phyloP scores from a whole-genome alignment of 306 rosid species.

The Psophocarpus tetragonolobus region DNA sequence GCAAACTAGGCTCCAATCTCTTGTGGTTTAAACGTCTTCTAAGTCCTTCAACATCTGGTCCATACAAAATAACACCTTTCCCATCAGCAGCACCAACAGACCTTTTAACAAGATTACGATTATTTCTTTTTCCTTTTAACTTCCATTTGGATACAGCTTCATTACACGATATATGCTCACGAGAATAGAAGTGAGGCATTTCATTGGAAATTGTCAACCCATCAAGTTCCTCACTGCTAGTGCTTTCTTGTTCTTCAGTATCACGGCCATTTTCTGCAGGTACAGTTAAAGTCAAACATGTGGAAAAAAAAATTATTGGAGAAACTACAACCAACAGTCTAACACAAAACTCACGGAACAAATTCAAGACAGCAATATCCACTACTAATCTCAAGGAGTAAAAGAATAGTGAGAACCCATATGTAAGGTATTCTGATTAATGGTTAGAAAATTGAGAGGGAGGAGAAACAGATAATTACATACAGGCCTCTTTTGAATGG shows the following conservation, averaged over 20 bases:
- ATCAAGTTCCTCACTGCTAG: slow-evolving; percentile 70
- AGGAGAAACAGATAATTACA: slow-evolving; percentile 12
- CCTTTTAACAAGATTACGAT: slow-evolving; percentile 68
- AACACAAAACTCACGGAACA: slow-evolving; percentile 1
- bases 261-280: slow-evolving; percentile 59
- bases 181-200: slow-evolving; percentile 65
- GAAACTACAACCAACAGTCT: slow-evolving; percentile 1
- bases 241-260: slow-evolving; percentile 65
- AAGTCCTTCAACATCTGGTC: slow-evolving; percentile 61
- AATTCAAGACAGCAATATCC: slow-evolving; percentile 12
- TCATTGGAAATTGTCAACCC: slow-evolving; percentile 68
- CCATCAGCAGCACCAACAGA: slow-evolving; percentile 51
- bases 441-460: background rate
- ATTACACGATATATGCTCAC: slow-evolving; percentile 53
- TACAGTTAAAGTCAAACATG: slow-evolving; percentile 40
- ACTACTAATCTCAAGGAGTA: background rate
- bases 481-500: too few relatives aligned
- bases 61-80: slow-evolving; percentile 43
- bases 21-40: slow-evolving; percentile 41
- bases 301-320: slow-evolving; percentile 19
- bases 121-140: slow-evolving; percentile 90
- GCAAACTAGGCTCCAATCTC: slow-evolving; percentile 32
- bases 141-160: slow-evolving; percentile 97
- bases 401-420: background rate
- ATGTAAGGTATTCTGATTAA: slow-evolving; percentile 11